These are phyloP conservation scores for Juglanconis juglandina DNA, from an alignment of 2,329 filamentous ascomycete species.

Conservation along the genomic window DNA sequence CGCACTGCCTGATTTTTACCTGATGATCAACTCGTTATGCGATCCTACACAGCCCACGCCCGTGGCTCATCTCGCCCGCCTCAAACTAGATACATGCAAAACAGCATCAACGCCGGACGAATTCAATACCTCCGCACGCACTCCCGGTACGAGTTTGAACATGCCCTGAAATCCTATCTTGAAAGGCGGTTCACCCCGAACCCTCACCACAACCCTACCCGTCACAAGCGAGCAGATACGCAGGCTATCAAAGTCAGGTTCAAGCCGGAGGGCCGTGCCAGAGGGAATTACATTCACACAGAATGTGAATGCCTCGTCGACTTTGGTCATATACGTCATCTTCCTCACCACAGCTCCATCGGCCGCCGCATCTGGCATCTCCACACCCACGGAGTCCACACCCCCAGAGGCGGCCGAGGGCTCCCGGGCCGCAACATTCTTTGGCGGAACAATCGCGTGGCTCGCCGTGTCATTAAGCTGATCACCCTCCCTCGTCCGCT, in stretches of 20 bases:
- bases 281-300: background rate
- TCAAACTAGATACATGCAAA: slow-evolving; percentile 3
- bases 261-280: background rate
- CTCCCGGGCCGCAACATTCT: background rate
- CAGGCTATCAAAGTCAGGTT: background rate
- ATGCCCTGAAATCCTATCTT: background rate
- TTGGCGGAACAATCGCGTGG: background rate
- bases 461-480: background rate
- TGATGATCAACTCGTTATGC: too few relatives aligned
- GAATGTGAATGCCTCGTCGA: slow-evolving; percentile 5
- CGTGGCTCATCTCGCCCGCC: background rate
- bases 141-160: background rate
- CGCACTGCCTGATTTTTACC: background rate
- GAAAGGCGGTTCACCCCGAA: background rate
- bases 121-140: background rate
- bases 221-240: slow-evolving; percentile 2
- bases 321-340: background rate
- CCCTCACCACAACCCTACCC: background rate
- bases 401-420: background rate
- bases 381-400: background rate
- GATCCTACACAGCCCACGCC: background rate
- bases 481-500: background rate
- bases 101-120: background rate
- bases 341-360: background rate
- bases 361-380: background rate